Conservation (phyloP, 352 stramenopile genomes). For the Phytophthora hybrid region DNA sequence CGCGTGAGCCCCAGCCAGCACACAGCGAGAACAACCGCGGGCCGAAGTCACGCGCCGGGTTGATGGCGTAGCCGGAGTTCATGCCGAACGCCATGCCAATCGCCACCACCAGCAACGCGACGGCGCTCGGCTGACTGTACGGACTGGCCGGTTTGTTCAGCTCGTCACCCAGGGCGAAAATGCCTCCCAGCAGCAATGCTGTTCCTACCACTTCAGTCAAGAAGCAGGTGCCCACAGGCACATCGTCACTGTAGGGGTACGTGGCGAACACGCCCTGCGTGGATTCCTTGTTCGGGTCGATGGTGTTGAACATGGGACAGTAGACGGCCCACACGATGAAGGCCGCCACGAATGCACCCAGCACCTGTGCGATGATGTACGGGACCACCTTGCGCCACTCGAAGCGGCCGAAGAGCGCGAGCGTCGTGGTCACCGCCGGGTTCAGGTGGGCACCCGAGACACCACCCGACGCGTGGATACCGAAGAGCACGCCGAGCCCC, state of each 20-base stretch:
- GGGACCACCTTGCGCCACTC: conserved; percentile 53
- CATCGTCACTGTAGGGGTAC: conserved; percentile 38
- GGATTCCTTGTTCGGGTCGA: conserved; percentile 48
- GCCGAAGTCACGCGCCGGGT: conserved; percentile 57
- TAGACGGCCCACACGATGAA: conserved; percentile 61
- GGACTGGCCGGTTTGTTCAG: conserved; percentile 51
- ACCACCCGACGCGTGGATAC: conserved; percentile 58
- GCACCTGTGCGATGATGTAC: conserved; percentile 52
- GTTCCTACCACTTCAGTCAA: conserved; percentile 58
- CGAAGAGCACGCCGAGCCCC: conserved; percentile 68
- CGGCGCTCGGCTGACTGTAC: conserved; percentile 40
- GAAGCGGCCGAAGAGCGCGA: conserved; percentile 57
- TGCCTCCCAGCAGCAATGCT: conserved; percentile 53
- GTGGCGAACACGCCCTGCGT: conserved; percentile 57
- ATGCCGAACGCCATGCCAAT: conserved; percentile 73
- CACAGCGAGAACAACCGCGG: conserved; percentile 44
- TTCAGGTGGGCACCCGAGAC: conserved; percentile 70
- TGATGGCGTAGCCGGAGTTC: conserved; percentile 70
- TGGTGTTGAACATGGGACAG: conserved; percentile 52
- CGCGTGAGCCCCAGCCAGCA: conserved; percentile 48
- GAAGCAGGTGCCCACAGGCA: conserved; percentile 46
- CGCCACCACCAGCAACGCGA: conserved; percentile 54
- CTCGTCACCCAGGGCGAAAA: conserved; percentile 56
- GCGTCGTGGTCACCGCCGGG: conserved; percentile 60
- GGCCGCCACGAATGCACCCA: conserved; percentile 57